Base-by-base conservation (phyloP, 2,329 filamentous ascomycete genomes). In the Botrytis tulipae region DNA sequence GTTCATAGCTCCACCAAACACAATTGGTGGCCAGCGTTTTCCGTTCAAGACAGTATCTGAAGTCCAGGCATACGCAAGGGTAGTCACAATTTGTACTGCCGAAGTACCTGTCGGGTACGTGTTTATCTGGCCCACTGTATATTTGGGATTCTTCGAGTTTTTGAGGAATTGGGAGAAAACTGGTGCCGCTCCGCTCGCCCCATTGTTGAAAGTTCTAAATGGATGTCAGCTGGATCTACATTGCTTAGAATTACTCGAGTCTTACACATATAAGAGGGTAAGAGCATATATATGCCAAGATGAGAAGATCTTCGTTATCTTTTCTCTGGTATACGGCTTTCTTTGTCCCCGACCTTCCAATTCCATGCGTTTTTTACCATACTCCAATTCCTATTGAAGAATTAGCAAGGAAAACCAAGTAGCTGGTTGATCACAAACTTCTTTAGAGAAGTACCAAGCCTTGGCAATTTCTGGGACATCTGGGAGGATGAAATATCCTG, bases 101-200 rank as follows among this genome's bases (percentile, higher is more conserved):
- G 78, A 79, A n/a, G 73, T 78, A 8, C 76, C 78, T 0, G 79
- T 81, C 0, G 79, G 79, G 42, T 79, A 80, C 0, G 73, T 76
- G 74, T 82, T 82, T 62, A 82, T 80, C 25, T 82, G 73, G 0
- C 79, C 74, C 2, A 80, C 76, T 1, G 80, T 76, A 59, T 80
- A 82, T 32, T 68, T 72, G 10, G 71, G 71, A 6, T 48, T 54
- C 48, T 83, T 82, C 76, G 84, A 84, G 72, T 81, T 82, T 73
- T 84, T 84, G 54, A 84, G 76, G 82, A 83, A 84, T 75, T 83
- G 84, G 1, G 82, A 83, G 82, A 84, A 84, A 10, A 79, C 82
- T 0, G 76, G 67, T 10, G 25, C 35, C 29, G 60, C 42, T 29
- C 59, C 72, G 12, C 22, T 16, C 14, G 14, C 37, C 22, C 60